phyloP scores from a whole-genome alignment of 2,329 filamentous ascomycete genomes.

The Lachnum nothofagi region DNA sequence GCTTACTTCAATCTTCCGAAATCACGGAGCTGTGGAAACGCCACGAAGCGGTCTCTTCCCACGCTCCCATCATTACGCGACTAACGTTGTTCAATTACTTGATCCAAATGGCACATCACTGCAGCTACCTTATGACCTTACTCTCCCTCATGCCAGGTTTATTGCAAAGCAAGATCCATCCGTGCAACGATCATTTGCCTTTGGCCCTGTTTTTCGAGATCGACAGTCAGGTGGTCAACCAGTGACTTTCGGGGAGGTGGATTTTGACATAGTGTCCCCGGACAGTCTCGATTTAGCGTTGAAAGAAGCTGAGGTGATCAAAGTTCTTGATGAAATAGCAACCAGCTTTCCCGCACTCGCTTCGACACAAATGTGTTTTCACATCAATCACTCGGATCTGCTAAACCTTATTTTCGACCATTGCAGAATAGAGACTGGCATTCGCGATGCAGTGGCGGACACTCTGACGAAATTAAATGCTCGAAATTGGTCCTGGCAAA shows the following conservation, averaged over 20 bases:
- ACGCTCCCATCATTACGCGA: slow-evolving; percentile 69
- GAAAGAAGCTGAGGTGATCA: slow-evolving; percentile 90
- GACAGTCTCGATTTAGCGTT: slow-evolving; percentile 76
- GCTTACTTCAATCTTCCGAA: slow-evolving; percentile 72
- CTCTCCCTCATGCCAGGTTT: slow-evolving; percentile 78
- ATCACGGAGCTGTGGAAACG: slow-evolving; percentile 82
- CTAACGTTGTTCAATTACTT: slow-evolving; percentile 71
- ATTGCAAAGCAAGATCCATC: slow-evolving; percentile 68
- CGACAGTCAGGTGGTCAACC: slow-evolving; percentile 75
- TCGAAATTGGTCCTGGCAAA: slow-evolving; percentile 72
- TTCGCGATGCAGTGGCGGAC: slow-evolving; percentile 71
- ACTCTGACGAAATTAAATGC: slow-evolving; percentile 83
- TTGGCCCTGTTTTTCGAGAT: slow-evolving; percentile 83
- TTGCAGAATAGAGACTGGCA: slow-evolving; percentile 68
- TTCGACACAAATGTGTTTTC: slow-evolving; percentile 73
- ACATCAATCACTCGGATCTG: slow-evolving; percentile 83
- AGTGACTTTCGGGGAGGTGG: slow-evolving; percentile 76
- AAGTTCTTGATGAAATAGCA: slow-evolving; percentile 88
- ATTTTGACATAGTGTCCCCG: slow-evolving; percentile 91
- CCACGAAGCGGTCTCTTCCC: slow-evolving; percentile 74
- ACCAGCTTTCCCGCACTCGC: slow-evolving; percentile 71
- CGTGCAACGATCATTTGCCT: slow-evolving; percentile 74
- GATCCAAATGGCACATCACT: slow-evolving; percentile 81
- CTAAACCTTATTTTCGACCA: slow-evolving; percentile 85
- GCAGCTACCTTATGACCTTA: slow-evolving; percentile 91